Evolutionary conservation across 2,329 filamentous ascomycete genomes (phyloP), one percentile per base, ranked within the genome.

Genomic region (Penicillium brevicompactum): DNA sequence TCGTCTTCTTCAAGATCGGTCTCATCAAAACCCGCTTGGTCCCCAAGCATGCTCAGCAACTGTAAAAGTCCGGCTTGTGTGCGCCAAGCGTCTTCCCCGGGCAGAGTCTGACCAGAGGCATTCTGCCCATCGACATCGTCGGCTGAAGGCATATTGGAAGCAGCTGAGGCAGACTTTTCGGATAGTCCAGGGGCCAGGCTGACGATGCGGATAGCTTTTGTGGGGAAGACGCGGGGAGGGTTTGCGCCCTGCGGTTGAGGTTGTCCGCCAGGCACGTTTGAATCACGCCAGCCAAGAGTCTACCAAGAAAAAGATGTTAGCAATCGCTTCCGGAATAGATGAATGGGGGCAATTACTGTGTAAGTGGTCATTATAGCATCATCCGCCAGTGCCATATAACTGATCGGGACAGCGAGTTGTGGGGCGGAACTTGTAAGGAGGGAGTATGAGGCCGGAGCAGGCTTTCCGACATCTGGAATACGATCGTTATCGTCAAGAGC

Each of bases 291-390:
- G 41, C 67, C 70, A 13, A 72, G 64, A 13, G 67, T 71, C 70
- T 72, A 40, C 9, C n/a, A 13, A 5, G 22, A 27, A 27, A 21
- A 11, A 14, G 2, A n/a, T 24, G 30, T 70, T 57, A 69, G 59
- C 31, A 22, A 30, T 44, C 9, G 24, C 24, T 6, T 6, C 5
- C 6, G 24, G 8, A 27, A 27, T 27, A 8, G 24, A 4, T 5
- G 24, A 27, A 27, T 27, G 16, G 4, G 34, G n/a, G 16, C 37
- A 66, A 67, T 50, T 62, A 72, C 72, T 5, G 74, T 76, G 55
- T 74, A 80, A 3, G 77, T 80, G 24, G 70, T 72, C 73, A 80
- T 77, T 49, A 80, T 73, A 37, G 75, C 76, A 63, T 80, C 78
- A 47, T 80, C 77, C 48, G 72, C 79, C 8, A 80, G 50, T 0